phyloP scores from a whole-genome alignment of 2,329 filamentous ascomycete species.

The Mycocentrospora acerina region DNA sequence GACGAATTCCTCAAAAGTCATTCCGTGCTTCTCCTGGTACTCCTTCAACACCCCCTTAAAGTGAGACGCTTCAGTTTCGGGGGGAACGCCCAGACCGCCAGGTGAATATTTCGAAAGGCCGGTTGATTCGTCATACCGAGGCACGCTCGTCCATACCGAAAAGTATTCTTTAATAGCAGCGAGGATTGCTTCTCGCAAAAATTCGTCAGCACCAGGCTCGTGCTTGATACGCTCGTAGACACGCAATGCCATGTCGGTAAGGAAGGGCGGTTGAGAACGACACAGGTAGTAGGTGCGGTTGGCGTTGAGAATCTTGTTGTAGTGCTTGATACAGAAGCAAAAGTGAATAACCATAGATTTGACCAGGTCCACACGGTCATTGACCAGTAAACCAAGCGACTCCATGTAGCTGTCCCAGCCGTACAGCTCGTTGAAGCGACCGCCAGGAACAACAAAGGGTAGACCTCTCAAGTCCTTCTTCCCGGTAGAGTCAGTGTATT shows the following conservation, averaged over 20 bases:
- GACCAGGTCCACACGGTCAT: conserved; percentile 81
- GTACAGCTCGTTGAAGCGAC: conserved; percentile 96
- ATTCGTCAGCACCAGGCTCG: conserved; percentile 76
- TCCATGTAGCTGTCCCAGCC: conserved; percentile 99
- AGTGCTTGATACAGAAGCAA: conserved; percentile 97
- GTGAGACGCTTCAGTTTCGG: conserved; percentile 85
- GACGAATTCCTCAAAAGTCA: conserved; percentile 84
- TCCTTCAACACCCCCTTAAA: conserved; percentile 81
- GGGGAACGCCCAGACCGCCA: conserved; percentile 80
- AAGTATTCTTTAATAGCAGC: conserved; percentile 98
- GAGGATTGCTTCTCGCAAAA: conserved; percentile 75
- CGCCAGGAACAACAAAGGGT: conserved; percentile 96
- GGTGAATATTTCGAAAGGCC: conserved; percentile 85
- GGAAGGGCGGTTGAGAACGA: conserved; percentile 91
- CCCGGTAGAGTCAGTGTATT: conserved; percentile 67
- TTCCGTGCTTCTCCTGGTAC: conserved; percentile 79
- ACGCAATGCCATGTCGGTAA: conserved; percentile 94
- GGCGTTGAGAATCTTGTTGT: conserved; percentile 97
- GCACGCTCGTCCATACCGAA: conserved; percentile 74
- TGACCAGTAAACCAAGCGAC: conserved; percentile 82
- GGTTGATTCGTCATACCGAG: conserved; percentile 73
- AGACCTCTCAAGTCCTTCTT: conserved; percentile 73
- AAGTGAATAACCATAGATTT: conserved; percentile 97
- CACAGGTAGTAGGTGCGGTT: conserved; percentile 94
- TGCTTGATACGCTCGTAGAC: conserved; percentile 93